These are phyloP conservation scores for Hymenoscyphus linearis DNA, from an alignment of 2,329 filamentous ascomycete genomes.

Conservation along the genomic window DNA sequence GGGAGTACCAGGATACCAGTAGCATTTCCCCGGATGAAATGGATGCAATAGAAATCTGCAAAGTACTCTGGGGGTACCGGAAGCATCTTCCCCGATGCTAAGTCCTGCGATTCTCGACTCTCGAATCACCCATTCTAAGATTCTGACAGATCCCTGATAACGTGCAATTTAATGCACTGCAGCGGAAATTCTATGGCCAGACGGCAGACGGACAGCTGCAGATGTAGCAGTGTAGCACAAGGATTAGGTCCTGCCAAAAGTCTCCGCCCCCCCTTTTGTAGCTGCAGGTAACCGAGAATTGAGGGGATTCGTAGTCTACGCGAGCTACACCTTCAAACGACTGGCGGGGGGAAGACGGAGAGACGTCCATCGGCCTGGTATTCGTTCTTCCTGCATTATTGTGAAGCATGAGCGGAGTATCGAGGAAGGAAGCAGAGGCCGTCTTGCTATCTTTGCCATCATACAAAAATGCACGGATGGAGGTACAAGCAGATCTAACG, in stretches of 20 bases:
- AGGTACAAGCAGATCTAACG: neutral
- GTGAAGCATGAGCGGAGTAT: neutral
- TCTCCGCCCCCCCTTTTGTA: conserved; percentile 7
- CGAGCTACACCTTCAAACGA: neutral
- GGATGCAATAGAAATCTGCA: conserved; percentile 6
- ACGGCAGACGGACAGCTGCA: conserved; percentile 15
- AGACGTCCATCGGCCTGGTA: conserved; percentile 19
- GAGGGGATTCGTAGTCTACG: neutral
- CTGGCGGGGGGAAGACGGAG: conserved; percentile 4
- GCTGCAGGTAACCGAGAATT: conserved; percentile 14
- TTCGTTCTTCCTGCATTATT: neutral
- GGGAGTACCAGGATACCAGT: neutral
- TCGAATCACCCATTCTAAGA: conserved; percentile 2
- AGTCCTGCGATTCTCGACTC: conserved; percentile 2
- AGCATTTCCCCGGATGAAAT: conserved; percentile 7
- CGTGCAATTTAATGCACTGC: conserved; percentile 14
- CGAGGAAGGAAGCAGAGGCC: neutral
- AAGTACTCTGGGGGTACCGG: conserved; percentile 13
- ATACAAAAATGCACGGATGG: neutral
- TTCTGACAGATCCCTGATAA: conserved; percentile 10
- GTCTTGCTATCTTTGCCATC: neutral
- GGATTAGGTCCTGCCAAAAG: conserved; percentile 9
- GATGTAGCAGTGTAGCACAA: conserved; percentile 15
- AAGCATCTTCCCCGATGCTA: conserved; percentile 15
- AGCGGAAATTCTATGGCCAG: conserved; percentile 16